These are phyloP conservation scores for Tetrahymena thermophila DNA, from an alignment of 73 alveolate species.

Conservation along the genomic window DNA sequence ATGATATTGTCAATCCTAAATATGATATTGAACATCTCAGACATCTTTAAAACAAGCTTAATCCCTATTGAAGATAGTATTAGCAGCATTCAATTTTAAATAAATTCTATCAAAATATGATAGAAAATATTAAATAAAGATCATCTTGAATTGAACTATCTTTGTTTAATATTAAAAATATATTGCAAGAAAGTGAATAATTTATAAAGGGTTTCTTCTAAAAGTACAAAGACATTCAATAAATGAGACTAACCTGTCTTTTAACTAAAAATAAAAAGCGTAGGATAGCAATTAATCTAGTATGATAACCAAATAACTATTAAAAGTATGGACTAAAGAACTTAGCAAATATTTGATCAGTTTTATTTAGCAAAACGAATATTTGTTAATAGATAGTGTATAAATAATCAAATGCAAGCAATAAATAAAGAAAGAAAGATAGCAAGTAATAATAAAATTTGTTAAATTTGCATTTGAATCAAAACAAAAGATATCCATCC, in stretches of 20 bases:
- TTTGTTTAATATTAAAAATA: too few relatives aligned
- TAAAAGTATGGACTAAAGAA: background rate
- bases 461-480: background rate
- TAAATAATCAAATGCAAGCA: background rate
- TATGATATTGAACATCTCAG: background rate
- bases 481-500: background rate
- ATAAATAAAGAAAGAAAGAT: background rate
- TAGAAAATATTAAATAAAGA: background rate
- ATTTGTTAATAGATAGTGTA: background rate
- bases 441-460: too few relatives aligned
- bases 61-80: background rate
- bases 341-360: background rate
- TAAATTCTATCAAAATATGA: background rate
- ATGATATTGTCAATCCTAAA: background rate
- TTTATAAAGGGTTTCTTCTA: background rate
- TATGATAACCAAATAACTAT: too few relatives aligned
- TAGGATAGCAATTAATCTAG: background rate
- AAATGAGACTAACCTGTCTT: background rate
- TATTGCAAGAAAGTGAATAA: background rate
- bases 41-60: background rate
- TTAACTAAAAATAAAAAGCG: background rate
- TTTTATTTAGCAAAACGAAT: background rate
- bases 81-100: background rate
- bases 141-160: background rate
- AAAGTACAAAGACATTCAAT: background rate